These are phyloP conservation scores for Cylindrotheca closterium DNA, from an alignment of 108 stramenopile species.

Conservation along the genomic window DNA sequence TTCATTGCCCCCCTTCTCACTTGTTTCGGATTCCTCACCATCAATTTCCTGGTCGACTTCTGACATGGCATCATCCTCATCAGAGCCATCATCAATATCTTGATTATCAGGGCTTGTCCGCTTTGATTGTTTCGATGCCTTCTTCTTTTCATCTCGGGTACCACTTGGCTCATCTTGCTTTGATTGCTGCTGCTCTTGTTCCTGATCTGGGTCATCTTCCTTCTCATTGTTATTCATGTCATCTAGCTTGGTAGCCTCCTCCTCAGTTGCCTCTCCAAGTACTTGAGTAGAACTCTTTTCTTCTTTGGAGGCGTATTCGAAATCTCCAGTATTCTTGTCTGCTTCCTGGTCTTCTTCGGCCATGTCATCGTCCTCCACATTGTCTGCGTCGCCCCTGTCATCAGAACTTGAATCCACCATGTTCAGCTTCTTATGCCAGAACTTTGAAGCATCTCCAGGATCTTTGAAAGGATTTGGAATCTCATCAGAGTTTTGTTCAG, in stretches of 20 bases:
- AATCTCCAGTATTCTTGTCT: conserved; percentile 53
- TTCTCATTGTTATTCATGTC: conserved; percentile 18
- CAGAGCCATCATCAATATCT: conserved; percentile 8
- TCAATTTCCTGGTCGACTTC: conserved; percentile 44
- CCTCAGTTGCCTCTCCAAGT: conserved; percentile 57
- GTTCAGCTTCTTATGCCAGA: conserved; percentile 79
- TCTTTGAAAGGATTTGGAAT: conserved; percentile 86
- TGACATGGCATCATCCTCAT: conserved; percentile 31
- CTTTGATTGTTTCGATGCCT: not conserved
- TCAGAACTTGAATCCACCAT: conserved; percentile 37
- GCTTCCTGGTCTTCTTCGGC: conserved; percentile 27
- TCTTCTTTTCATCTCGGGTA: not conserved
- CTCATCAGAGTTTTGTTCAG: conserved; percentile 16
- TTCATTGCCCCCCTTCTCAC: conserved; percentile 9
- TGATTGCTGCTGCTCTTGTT: conserved; percentile 35
- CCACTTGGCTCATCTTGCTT: conserved; percentile 16
- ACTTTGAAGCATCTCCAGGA: conserved; percentile 80
- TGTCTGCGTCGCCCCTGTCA: conserved; percentile 33
- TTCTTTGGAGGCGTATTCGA: conserved; percentile 71
- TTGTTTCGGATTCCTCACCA: conserved; percentile 23
- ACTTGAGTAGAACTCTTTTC: conserved; percentile 71
- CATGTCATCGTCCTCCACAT: conserved; percentile 25
- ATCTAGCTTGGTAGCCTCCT: conserved; percentile 44
- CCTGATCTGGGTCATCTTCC: conserved; percentile 46
- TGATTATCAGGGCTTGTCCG: conserved; percentile 2